Percentiles rank a stretch among this genome's conserved stretches.
Evolutionary conservation across 768 basidiomycete genomes (phyloP).

Genomic region (Cubamyces sp.): DNA sequence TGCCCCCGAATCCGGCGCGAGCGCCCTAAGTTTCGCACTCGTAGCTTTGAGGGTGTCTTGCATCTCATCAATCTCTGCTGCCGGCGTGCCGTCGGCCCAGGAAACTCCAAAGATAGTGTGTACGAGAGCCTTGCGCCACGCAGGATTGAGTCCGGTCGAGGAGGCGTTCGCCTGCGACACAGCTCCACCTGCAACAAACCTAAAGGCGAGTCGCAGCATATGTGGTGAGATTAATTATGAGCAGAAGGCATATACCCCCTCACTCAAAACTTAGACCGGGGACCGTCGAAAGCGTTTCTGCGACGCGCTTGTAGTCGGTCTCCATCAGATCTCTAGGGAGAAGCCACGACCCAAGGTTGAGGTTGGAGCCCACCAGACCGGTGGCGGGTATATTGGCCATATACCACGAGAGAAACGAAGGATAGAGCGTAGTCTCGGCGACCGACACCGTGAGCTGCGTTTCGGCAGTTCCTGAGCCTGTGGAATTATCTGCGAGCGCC

Average conservation of each 20-base stretch:
- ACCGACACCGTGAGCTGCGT: slow-evolving; percentile 21
- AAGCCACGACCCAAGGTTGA: slow-evolving; percentile 24
- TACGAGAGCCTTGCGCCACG: background rate
- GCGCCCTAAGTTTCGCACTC: slow-evolving; percentile 29
- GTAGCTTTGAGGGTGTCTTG: background rate
- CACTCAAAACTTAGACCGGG: slow-evolving; percentile 18
- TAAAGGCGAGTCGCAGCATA: background rate
- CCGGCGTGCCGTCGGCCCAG: background rate
- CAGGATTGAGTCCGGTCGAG: background rate
- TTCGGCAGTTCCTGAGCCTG: slow-evolving; percentile 20
- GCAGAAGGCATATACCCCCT: background rate
- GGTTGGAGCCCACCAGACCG: slow-evolving; percentile 10
- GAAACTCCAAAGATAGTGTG: background rate
- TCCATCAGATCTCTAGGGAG: slow-evolving; percentile 22
- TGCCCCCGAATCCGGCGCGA: slow-evolving; percentile 39
- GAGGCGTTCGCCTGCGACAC: background rate
- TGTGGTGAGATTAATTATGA: background rate
- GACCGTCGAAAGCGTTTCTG: slow-evolving; percentile 8
- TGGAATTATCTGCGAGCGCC: slow-evolving; percentile 22
- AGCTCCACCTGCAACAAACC: background rate
- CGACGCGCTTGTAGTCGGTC: slow-evolving; percentile 12
- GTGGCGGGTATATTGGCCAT: slow-evolving; percentile 3
- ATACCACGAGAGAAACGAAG: slow-evolving; percentile 19
- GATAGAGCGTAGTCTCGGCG: slow-evolving; percentile 15
- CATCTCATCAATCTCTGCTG: background rate